Conservation (phyloP, 306 rosid genomes). For the Oxytropis ochrocephala region DNA sequence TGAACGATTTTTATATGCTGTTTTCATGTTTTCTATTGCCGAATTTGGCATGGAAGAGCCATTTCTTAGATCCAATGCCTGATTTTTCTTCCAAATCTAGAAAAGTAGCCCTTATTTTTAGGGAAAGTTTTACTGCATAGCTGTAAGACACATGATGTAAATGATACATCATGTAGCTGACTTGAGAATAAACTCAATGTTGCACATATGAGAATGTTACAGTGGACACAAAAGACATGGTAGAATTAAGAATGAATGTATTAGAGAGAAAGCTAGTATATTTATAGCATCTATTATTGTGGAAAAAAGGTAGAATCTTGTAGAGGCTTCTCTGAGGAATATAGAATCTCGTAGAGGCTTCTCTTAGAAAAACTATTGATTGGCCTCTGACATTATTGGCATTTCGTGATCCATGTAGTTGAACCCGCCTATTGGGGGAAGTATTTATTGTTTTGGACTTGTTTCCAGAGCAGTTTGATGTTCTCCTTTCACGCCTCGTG, state of each 20-base stretch:
- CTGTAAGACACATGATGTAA: background rate
- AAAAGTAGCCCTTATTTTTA: background rate
- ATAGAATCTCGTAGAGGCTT: background rate
- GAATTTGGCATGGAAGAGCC: background rate
- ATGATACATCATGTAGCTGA: background rate
- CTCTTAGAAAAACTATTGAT: background rate
- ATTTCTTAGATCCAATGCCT: background rate
- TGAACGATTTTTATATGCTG: background rate
- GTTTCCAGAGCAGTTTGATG: background rate
- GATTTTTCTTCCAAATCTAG: background rate
- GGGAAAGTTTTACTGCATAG: background rate
- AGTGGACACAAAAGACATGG: background rate
- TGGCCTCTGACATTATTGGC: background rate
- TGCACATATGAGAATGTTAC: background rate
- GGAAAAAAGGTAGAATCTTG: background rate
- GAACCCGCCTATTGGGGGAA: background rate
- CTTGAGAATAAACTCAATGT: background rate
- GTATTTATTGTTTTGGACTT: background rate
- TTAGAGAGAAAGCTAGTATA: background rate
- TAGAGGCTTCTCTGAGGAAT: background rate
- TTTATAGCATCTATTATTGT: background rate
- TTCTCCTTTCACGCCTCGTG: background rate
- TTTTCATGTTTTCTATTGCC: background rate
- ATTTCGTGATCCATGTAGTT: background rate
- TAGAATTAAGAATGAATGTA: background rate